These are phyloP conservation scores for Ophiostoma angusticollis DNA, from an alignment of 2,329 filamentous ascomycete species.

Conservation along the genomic window DNA sequence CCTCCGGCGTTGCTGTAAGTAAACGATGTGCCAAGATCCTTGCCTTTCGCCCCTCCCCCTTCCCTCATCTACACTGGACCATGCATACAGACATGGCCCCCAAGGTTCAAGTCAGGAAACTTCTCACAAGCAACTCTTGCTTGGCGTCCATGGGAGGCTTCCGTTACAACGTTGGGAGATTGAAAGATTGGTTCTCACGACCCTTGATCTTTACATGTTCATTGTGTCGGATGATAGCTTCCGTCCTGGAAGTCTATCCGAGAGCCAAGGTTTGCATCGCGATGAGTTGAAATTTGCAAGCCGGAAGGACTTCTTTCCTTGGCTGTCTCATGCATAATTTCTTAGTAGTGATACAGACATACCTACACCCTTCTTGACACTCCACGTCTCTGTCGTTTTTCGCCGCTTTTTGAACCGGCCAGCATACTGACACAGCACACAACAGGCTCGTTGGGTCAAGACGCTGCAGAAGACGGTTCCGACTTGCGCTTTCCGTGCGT, in stretches of 20 bases:
- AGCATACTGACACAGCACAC: slow-evolving; percentile 18
- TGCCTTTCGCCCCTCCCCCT: slow-evolving; percentile 5
- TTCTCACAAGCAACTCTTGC: slow-evolving; percentile 34
- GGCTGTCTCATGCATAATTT: slow-evolving; percentile 60
- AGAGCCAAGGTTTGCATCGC: slow-evolving; percentile 67
- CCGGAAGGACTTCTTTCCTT: slow-evolving; percentile 29
- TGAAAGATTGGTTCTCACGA: slow-evolving; percentile 55
- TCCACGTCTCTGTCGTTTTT: slow-evolving; percentile 17
- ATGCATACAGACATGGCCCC: slow-evolving; percentile 27
- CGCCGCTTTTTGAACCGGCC: background rate
- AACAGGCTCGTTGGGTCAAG: slow-evolving; percentile 83
- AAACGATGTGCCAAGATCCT: background rate
- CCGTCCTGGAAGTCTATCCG: slow-evolving; percentile 84
- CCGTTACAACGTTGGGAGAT: slow-evolving; percentile 99
- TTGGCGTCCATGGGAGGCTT: slow-evolving; percentile 58
- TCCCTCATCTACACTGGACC: slow-evolving; percentile 15
- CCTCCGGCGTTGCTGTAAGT: slow-evolving; percentile 91
- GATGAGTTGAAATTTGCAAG: slow-evolving; percentile 92
- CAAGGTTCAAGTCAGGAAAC: slow-evolving; percentile 80
- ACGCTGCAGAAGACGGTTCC: slow-evolving; percentile 80
- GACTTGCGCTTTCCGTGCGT: slow-evolving; percentile 87
- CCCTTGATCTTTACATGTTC: slow-evolving; percentile 47
- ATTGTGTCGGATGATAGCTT: slow-evolving; percentile 56
- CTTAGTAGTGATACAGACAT: slow-evolving; percentile 98
- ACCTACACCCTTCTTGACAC: slow-evolving; percentile 13